Conservation (phyloP, 2,329 filamentous ascomycete genomes). For the Emmonsia crescens region DNA sequence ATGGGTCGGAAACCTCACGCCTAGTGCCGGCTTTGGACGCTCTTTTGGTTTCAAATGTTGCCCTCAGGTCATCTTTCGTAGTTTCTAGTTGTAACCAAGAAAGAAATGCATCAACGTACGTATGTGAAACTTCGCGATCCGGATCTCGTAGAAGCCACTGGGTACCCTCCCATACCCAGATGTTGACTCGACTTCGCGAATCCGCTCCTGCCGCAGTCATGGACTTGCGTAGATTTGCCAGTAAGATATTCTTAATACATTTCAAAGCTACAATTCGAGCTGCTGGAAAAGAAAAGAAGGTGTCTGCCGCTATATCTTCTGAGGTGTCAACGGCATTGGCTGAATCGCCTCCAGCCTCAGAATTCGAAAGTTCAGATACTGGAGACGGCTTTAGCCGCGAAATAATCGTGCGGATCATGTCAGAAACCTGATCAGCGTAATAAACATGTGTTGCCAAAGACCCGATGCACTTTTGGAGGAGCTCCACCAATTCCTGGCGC, state of each 20-base stretch:
- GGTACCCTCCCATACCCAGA: slow-evolving; percentile 90
- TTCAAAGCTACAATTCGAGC: slow-evolving; percentile 57
- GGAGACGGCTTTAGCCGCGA: slow-evolving; percentile 60
- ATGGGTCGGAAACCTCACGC: slow-evolving; percentile 30
- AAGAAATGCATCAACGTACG: slow-evolving; percentile 72
- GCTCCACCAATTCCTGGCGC: slow-evolving; percentile 54
- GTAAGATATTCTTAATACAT: slow-evolving; percentile 70
- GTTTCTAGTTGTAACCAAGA: slow-evolving; percentile 82
- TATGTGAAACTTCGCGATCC: slow-evolving; percentile 65
- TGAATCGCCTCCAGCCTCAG: slow-evolving; percentile 35
- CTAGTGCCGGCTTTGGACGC: slow-evolving; percentile 33
- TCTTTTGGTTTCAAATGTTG: slow-evolving; percentile 47
- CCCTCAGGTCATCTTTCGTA: slow-evolving; percentile 52
- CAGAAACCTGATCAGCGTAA: slow-evolving; percentile 89
- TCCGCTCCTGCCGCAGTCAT: slow-evolving; percentile 51
- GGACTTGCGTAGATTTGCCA: slow-evolving; percentile 59
- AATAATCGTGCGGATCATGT: slow-evolving; percentile 80
- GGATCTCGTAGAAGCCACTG: slow-evolving; percentile 82
- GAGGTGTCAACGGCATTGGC: slow-evolving; percentile 29
- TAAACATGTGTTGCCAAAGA: slow-evolving; percentile 89
- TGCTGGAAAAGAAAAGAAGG: slow-evolving; percentile 53
- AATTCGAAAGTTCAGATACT: slow-evolving; percentile 33
- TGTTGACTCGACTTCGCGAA: slow-evolving; percentile 61
- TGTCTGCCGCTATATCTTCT: slow-evolving; percentile 44
- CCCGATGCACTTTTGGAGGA: slow-evolving; percentile 75